phyloP scores from a whole-genome alignment of 257 asterid genomes.

The Anisodus tanguticus region DNA sequence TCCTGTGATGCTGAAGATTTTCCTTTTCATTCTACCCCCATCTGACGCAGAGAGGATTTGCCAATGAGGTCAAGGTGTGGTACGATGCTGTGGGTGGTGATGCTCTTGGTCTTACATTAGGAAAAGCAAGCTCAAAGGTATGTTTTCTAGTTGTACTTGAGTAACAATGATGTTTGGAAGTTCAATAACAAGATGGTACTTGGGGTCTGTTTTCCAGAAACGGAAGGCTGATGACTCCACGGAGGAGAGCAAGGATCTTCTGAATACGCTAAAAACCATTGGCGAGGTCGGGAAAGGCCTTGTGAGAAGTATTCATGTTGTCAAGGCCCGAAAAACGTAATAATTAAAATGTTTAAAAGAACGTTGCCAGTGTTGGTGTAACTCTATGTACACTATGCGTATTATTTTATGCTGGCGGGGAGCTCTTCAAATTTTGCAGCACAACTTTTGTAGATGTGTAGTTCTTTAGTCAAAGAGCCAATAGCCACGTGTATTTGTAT shows the following conservation, averaged over 20 bases:
- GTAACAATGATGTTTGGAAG: not conserved
- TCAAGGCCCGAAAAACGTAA: slow-evolving; percentile 64
- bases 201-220: slow-evolving; percentile 58
- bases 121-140: slow-evolving; percentile 64
- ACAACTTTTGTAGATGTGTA: not conserved
- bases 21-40: no score
- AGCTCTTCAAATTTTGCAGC: slow-evolving; percentile 21
- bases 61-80: slow-evolving; percentile 80
- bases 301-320: no score
- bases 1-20: no score
- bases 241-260: no score
- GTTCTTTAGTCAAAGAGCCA: no score
- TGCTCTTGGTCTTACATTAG: slow-evolving; percentile 87
- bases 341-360: slow-evolving; percentile 28
- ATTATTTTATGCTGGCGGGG: not conserved
- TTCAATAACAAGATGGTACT: not conserved
- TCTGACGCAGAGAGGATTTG: no score
- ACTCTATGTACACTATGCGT: not conserved
- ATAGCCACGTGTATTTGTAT: not conserved
- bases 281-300: no score
- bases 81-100: slow-evolving; percentile 91
- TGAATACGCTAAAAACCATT: no score
- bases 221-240: no score
- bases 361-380: not conserved
- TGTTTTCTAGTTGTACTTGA: slow-evolving; percentile 12